Percentiles rank a stretch among this genome's conserved stretches.
Evolutionary conservation across 2,329 filamentous ascomycete species (phyloP).

Genomic region (Rutstroemia sp.): DNA sequence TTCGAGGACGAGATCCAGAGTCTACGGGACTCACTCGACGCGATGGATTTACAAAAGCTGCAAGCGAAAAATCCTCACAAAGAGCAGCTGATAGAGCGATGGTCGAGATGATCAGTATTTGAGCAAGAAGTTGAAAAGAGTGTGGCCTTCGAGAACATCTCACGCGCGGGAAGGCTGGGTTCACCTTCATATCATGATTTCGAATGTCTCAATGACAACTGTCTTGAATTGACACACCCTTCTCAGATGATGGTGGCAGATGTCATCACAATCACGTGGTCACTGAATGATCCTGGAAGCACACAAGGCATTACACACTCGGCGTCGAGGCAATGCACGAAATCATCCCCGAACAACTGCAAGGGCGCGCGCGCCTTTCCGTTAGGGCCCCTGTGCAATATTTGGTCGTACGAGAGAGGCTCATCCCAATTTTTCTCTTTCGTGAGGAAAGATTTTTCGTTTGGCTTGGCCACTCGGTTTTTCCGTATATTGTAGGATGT

Average conservation of each 20-base stretch:
- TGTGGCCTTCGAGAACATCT: neutral
- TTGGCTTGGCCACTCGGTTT: neutral
- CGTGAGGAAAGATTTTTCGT: neutral
- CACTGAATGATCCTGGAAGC: neutral
- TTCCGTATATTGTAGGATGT: too few species aligned
- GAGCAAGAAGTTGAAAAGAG: neutral
- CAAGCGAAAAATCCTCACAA: slow-evolving; percentile 38
- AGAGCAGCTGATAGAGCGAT: slow-evolving; percentile 42
- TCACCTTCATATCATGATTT: slow-evolving; percentile 2
- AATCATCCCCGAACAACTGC: slow-evolving; percentile 2
- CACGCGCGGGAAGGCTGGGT: neutral
- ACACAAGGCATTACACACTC: neutral
- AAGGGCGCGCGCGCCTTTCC: neutral
- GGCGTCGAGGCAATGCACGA: slow-evolving; percentile 4
- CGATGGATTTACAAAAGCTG: slow-evolving; percentile 31
- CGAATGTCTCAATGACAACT: neutral
- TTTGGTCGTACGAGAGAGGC: neutral
- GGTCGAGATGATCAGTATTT: slow-evolving; percentile 26
- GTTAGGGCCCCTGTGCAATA: neutral
- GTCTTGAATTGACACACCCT: neutral
- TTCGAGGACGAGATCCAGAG: slow-evolving; percentile 32
- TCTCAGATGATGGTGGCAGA: slow-evolving; percentile 10
- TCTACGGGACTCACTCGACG: slow-evolving; percentile 31
- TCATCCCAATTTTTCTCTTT: neutral
- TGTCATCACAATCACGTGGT: slow-evolving; percentile 8